These are phyloP conservation scores for Cystobasidiopsis lactophilus DNA, from an alignment of 768 basidiomycete species.

Conservation along the genomic window DNA sequence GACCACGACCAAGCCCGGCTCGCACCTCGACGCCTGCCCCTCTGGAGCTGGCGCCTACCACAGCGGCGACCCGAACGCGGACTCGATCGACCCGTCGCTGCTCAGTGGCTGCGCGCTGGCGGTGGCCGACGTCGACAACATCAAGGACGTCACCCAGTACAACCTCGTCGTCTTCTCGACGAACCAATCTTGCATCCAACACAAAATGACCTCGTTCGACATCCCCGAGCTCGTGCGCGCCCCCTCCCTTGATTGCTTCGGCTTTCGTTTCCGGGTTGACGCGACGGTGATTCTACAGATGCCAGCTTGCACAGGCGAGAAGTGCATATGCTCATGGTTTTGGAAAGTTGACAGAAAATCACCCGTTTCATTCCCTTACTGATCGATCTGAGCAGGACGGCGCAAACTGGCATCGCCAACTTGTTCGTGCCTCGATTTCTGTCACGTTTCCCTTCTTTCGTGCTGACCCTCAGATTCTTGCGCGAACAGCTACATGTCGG, in stretches of 20 bases:
- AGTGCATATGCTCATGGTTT: conserved; percentile 11
- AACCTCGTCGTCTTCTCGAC: conserved; percentile 8
- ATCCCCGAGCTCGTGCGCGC: conserved; percentile 1
- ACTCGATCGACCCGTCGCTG: not conserved
- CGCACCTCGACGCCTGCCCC: not conserved
- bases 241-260: not conserved
- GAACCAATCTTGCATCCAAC: conserved; percentile 7
- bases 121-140: conserved; percentile 7
- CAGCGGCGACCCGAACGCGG: not conserved
- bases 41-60: not conserved
- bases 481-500: conserved; percentile 1
- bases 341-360: not conserved
- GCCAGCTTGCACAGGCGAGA: conserved; percentile 9
- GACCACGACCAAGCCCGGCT: not conserved
- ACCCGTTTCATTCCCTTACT: not conserved
- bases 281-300: not conserved
- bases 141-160: not conserved
- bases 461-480: not conserved
- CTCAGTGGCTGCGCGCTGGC: conserved; percentile 9
- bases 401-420: not conserved
- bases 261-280: not conserved
- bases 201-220: conserved; percentile 6
- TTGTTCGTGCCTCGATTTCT: conserved; percentile 3
- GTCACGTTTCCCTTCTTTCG: not conserved
- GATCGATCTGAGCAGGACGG: no score